phyloP scores from a whole-genome alignment of 345 rosid genomes.

The Brassica rapa region DNA sequence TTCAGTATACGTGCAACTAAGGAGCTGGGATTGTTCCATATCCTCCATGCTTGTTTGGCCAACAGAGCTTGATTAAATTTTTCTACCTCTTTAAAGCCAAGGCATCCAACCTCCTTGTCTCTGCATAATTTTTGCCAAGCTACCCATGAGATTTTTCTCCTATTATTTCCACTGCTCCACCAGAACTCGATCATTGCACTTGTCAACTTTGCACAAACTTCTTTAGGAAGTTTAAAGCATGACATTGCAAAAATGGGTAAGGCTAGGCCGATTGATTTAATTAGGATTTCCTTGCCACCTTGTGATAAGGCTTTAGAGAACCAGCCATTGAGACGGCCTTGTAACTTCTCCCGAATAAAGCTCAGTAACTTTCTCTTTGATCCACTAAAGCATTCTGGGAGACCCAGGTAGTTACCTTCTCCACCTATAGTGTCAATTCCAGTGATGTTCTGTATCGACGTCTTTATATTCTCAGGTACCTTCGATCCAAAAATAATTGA shows the following conservation, averaged over 20 bases:
- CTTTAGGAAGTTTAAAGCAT: neutral
- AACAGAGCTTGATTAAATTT: neutral
- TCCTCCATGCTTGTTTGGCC: neutral
- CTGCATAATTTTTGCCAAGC: neutral
- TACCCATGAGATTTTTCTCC: neutral
- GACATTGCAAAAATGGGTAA: too few relatives aligned
- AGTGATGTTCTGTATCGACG: too few relatives aligned
- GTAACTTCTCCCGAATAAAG: too few relatives aligned
- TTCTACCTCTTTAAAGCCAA: neutral
- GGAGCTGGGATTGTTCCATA: neutral
- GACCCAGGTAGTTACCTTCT: too few relatives aligned
- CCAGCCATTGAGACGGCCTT: neutral
- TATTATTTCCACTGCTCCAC: neutral
- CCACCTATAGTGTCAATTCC: too few relatives aligned
- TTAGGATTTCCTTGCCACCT: neutral
- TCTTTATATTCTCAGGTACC: neutral
- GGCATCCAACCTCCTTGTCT: neutral
- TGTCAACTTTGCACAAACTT: neutral
- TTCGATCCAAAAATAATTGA: neutral
- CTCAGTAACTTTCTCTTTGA: too few relatives aligned
- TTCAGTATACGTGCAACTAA: neutral
- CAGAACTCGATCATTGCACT: neutral
- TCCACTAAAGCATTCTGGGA: too few relatives aligned
- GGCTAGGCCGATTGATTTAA: neutral
- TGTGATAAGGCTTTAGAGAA: neutral